Base-by-base conservation (phyloP, 2,329 filamentous ascomycete species). In the Fusarium gaditjirri region DNA sequence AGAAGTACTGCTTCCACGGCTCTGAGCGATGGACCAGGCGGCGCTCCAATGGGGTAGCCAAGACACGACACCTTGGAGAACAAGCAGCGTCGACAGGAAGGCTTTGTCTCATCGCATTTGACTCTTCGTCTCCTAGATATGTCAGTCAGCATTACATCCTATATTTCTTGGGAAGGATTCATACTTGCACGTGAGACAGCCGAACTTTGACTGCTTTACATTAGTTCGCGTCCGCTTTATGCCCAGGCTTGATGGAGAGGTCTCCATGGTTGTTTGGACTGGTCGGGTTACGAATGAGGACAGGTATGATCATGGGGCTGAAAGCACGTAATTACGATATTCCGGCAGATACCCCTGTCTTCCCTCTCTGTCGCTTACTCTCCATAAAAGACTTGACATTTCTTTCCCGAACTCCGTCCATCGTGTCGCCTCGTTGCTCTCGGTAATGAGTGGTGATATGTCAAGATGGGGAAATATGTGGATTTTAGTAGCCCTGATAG, bases 181-280 rank as follows among this genome's bases (percentile, higher is more conserved):
- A 13, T 62, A 72, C 69, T 73, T 73, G 62, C 66, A 73, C 5
- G 69, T 70, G 8, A 70, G 55, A 21, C 69, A 73, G 19, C 71
- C 69, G 25, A 61, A 67, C 27, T 70, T 73, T 6, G 69, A 72
- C 46, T 72, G 71, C 33, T 36, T 73, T 4, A 72, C 71, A 54
- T 72, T 73, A 3, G 49, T 58, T 11, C 66, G 57, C 1, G 56
- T 70, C 10, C 69, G 19, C 17, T 68, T 72, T 8, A 5, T n/a
- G 1, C 13, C 4, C 0, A 1, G 6, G 5, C 13, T 27, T 27
- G 2, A 27, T 12, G 0, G 4, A 11, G 33, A 2, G 5, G 0
- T 12, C 23, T 52, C 17, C 49, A 52, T 36, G 17, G 8, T 16
- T 4, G 4, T 1, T 14, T 10, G 7, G 17, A 4, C 23, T 8